phyloP scores from a whole-genome alignment of 306 rosid genomes.

The Rosa lucieae region DNA sequence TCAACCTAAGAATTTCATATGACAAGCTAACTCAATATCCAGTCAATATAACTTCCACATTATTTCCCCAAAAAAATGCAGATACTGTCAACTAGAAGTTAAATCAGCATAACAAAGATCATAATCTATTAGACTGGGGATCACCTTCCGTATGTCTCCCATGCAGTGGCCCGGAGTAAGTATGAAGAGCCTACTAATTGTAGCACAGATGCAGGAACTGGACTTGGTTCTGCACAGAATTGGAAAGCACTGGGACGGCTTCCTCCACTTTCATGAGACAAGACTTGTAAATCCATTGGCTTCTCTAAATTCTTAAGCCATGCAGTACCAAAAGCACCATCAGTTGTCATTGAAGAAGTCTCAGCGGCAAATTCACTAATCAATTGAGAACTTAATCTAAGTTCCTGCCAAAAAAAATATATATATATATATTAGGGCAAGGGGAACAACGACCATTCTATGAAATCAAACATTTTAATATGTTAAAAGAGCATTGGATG shows the following conservation, averaged over 20 bases:
- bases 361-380: slow-evolving; percentile 75
- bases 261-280: slow-evolving; percentile 64
- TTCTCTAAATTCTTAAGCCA: slow-evolving; percentile 89
- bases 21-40: not conserved
- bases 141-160: slow-evolving; percentile 96
- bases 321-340: slow-evolving; percentile 78
- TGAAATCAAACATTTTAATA: slow-evolving; percentile 12
- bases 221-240: slow-evolving; percentile 76
- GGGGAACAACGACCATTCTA: slow-evolving; percentile 9
- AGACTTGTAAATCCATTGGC: slow-evolving; percentile 65
- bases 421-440: slow-evolving; percentile 17
- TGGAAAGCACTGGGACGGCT: slow-evolving; percentile 54
- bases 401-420: slow-evolving; percentile 70
- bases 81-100: not conserved
- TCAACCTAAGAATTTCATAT: not conserved
- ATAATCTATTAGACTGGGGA: slow-evolving; percentile 5
- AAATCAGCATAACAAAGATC: slow-evolving; percentile 19
- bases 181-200: slow-evolving; percentile 86
- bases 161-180: slow-evolving; percentile 81
- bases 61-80: slow-evolving; percentile 3
- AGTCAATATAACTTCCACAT: not conserved
- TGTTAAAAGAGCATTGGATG: slow-evolving; percentile 28
- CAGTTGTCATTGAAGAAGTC: slow-evolving; percentile 70
- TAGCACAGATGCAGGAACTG: slow-evolving; percentile 91
- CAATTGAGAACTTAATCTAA: slow-evolving; percentile 79